A percentile compares a stretch with the other conserved stretches of the same genome.
phyloP scores from a whole-genome alignment of 1,284 basidiomycete species.

The Leccinum holopus region DNA sequence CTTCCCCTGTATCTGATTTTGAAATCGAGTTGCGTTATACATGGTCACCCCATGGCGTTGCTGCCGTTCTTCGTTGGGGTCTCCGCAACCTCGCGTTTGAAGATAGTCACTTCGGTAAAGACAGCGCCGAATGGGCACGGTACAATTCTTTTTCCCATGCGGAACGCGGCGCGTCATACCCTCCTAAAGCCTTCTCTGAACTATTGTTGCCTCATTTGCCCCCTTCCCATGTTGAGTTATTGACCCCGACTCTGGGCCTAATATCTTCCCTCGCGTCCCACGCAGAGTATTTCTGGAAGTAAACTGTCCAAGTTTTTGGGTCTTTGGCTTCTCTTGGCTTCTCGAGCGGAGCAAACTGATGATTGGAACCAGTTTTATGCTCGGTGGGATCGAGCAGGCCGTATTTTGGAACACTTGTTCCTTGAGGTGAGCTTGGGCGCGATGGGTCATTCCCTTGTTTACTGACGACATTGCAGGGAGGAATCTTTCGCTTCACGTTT shows the following conservation, averaged over 20 bases:
- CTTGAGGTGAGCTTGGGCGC: slow-evolving; percentile 45
- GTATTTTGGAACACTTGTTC: too few species aligned
- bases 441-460: not conserved
- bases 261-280: slow-evolving; percentile 68
- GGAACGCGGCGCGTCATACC: slow-evolving; percentile 57
- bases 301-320: slow-evolving; percentile 70
- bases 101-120: slow-evolving; percentile 50
- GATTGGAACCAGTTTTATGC: slow-evolving; percentile 57
- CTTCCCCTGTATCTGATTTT: slow-evolving; percentile 49
- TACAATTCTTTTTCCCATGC: slow-evolving; percentile 59
- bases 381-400: slow-evolving; percentile 66
- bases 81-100: slow-evolving; percentile 67
- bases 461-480: slow-evolving; percentile 44
- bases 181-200: slow-evolving; percentile 58
- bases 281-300: slow-evolving; percentile 68
- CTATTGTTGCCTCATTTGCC: slow-evolving; percentile 58
- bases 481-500: slow-evolving; percentile 54
- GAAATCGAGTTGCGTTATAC: slow-evolving; percentile 61
- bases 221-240: slow-evolving; percentile 52
- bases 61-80: slow-evolving; percentile 76
- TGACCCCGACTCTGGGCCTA: slow-evolving; percentile 55
- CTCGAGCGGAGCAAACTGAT: slow-evolving; percentile 46
- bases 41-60: slow-evolving; percentile 69
- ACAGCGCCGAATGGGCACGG: slow-evolving; percentile 52
- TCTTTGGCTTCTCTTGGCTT: slow-evolving; percentile 62